Evolutionary conservation across 73 alveolate species (phyloP), one percentile per base, ranked within the genome.

Genomic region (Stentor roeselii): DNA sequence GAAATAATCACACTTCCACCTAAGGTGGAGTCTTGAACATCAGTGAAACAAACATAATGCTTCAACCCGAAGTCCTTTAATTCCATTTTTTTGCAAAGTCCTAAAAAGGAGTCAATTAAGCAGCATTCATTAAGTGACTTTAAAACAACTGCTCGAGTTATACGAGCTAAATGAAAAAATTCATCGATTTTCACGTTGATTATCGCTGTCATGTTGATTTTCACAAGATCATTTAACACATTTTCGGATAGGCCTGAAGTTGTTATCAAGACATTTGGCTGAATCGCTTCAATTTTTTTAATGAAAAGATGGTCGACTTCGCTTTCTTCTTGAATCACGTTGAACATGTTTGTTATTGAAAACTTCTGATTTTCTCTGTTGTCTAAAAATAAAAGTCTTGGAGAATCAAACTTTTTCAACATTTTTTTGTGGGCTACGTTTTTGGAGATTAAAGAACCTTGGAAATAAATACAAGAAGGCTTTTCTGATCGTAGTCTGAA

Each of bases 371-470:
- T 32, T 14, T 15, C 34, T 21, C 27, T 40, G n/a, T 32, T 32
- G n/a, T 67, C 41, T 2, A 93, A 60, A 31, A 93, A 59, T 1
- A 93, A 87, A 36, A 93, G 87, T 59, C 78, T 59, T 3, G 98
- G 98, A 39, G 84, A 82, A 35, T 88, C 83, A 60, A 93, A 93
- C 15, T 84, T 76, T 15, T 75, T 41, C 37, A 37, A 86, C 96
- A 91, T 90, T 80, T 94, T 88, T 60, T 86, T 91, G 83, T 90
- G 93, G 21, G 93, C 95, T 0, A 93, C 60, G 83, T 91, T 93
- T 77, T 93, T 93, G 60, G 61, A 60, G 42, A 92, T 31, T 4
- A 88, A 95, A 15, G 83, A 60, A 3, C 97, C 97, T 61, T 92
- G 86, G 74, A 92, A 39, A 41, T 80, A 90, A 31, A 82, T 60